These are phyloP conservation scores for Dipsacomyces acuminosporus DNA, from an alignment of 371 early-diverging fungal genomes.

Conservation along the genomic window DNA sequence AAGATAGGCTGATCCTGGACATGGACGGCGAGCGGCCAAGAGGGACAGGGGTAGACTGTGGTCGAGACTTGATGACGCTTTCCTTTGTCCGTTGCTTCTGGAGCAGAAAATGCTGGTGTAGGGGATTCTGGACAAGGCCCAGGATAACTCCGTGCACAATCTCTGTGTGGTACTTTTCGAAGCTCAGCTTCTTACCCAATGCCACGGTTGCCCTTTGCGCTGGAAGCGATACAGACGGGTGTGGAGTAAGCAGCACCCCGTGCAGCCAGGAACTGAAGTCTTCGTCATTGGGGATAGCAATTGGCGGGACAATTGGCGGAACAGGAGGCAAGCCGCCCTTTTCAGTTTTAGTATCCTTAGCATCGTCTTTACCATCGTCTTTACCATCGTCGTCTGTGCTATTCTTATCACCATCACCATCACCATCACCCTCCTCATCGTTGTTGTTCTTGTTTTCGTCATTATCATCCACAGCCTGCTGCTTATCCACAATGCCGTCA, in stretches of 20 bases:
- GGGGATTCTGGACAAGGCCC: constrained; percentile 33
- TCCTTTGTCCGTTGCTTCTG: constrained; percentile 34
- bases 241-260: constrained; percentile 38
- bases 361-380: too few species aligned
- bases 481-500: too few species aligned
- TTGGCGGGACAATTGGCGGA: constrained; percentile 5
- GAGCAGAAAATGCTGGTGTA: constrained; percentile 22
- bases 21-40: too few species aligned
- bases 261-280: constrained; percentile 42
- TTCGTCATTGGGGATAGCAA: constrained; percentile 1
- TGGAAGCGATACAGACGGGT: constrained; percentile 37
- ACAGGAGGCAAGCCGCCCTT: too few species aligned
- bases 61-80: constrained; percentile 36
- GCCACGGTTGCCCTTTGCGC: constrained; percentile 43
- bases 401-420: too few species aligned
- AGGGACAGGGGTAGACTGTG: background rate
- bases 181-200: constrained; percentile 38
- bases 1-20: too few species aligned
- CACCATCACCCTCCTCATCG: too few species aligned
- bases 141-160: constrained; percentile 47
- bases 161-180: constrained; percentile 44
- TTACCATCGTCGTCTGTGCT: too few species aligned
- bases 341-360: too few species aligned
- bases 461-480: too few species aligned
- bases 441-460: too few species aligned